These are phyloP conservation scores for Lentinula sp. DNA, from an alignment of 768 basidiomycete species.

Conservation along the genomic window DNA sequence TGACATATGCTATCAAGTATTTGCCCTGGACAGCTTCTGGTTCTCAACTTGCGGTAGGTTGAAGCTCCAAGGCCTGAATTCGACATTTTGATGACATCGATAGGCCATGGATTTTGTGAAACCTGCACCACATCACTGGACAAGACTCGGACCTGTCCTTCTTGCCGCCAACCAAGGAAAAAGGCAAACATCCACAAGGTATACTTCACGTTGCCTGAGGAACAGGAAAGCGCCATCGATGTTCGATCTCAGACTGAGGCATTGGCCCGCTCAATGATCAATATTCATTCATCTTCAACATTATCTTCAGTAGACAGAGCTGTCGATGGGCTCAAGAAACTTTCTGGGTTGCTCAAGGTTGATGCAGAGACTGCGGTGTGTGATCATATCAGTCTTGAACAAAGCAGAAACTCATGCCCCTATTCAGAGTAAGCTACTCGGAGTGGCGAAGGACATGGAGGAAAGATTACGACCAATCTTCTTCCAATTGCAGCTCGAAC, in stretches of 20 bases:
- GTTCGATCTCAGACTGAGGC: neutral
- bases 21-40: neutral
- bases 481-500: neutral
- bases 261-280: neutral
- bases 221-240: neutral
- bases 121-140: neutral
- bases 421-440: neutral
- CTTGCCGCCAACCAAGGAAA: neutral
- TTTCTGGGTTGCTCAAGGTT: neutral
- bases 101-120: conserved; percentile 4
- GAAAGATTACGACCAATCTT: neutral
- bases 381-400: neutral
- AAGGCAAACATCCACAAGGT: neutral
- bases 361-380: neutral
- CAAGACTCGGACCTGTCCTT: neutral
- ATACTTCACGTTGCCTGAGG: neutral
- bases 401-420: neutral
- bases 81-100: neutral
- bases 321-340: neutral
- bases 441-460: conserved; percentile 1
- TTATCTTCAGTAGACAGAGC: neutral
- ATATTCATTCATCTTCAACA: neutral
- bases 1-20: neutral
- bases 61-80: neutral
- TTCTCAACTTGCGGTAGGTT: conserved; percentile 1